phyloP scores from a whole-genome alignment of 2,329 filamentous ascomycete species.

The Fusarium verticillioides region DNA sequence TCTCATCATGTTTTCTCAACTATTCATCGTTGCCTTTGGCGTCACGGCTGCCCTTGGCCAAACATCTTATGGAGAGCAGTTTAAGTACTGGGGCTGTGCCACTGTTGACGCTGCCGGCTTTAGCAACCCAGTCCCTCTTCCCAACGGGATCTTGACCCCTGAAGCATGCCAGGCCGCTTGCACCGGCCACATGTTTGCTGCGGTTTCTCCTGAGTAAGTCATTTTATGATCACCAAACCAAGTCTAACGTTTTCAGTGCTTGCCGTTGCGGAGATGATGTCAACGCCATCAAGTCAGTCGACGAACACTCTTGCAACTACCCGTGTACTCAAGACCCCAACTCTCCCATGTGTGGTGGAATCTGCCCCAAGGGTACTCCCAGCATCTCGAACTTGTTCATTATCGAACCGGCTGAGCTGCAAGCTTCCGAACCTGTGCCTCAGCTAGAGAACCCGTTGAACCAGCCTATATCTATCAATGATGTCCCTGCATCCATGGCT shows the following conservation, averaged over 20 bases:
- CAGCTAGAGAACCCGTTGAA: constrained; percentile 13
- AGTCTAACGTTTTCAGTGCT: constrained; percentile 42
- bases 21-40: constrained; percentile 41
- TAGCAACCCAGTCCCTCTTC: constrained; percentile 16
- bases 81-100: constrained; percentile 43
- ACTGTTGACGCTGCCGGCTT: constrained; percentile 33
- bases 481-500: background rate
- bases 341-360: constrained; percentile 50
- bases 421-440: constrained; percentile 5
- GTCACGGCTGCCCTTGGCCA: constrained; percentile 24
- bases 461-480: background rate
- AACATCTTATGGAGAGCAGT: constrained; percentile 28
- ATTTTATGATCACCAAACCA: rapidly evolving
- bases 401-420: constrained; percentile 28
- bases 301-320: constrained; percentile 48
- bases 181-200: constrained; percentile 35
- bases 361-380: constrained; percentile 42
- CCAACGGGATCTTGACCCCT: constrained; percentile 32
- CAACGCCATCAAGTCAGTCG: constrained; percentile 42
- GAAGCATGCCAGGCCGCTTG: constrained; percentile 34
- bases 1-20: constrained; percentile 36
- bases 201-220: constrained; percentile 48
- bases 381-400: constrained; percentile 50
- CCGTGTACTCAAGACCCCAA: constrained; percentile 45
- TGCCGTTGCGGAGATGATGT: constrained; percentile 52